Evolutionary conservation across 1,284 basidiomycete genomes (phyloP).

Genomic region (Sporisorium reilianum): DNA sequence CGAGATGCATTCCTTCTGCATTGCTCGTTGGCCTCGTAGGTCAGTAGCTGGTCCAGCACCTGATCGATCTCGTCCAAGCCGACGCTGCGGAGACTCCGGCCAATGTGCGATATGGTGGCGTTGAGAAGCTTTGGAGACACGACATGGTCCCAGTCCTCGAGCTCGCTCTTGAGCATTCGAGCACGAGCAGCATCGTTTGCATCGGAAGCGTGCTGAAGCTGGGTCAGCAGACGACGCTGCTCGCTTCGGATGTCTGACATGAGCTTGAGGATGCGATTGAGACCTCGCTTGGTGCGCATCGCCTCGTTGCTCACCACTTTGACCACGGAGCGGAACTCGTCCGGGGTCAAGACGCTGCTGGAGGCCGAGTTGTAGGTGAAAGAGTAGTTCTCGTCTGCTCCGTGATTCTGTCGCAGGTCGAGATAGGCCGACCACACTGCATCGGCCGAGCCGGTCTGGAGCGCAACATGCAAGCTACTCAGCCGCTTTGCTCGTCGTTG

Average conservation of each 20-base stretch:
- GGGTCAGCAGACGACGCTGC: conserved; percentile 25
- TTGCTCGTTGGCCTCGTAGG: conserved; percentile 41
- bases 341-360: conserved; percentile 5
- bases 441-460: conserved; percentile 29
- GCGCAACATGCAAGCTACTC: conserved; percentile 22
- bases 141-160: conserved; percentile 27
- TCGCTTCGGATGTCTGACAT: conserved; percentile 30
- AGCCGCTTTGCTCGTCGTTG: conserved; percentile 23
- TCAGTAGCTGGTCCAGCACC: conserved; percentile 33
- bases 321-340: conserved; percentile 15
- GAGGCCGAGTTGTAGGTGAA: background rate
- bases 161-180: conserved; percentile 1
- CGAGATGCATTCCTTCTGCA: conserved; percentile 2
- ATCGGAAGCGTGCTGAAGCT: conserved; percentile 17
- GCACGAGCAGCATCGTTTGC: background rate
- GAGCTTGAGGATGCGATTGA: conserved; percentile 24
- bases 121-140: conserved; percentile 26
- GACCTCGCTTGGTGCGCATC: conserved; percentile 20
- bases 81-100: conserved; percentile 27
- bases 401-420: conserved; percentile 1
- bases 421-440: conserved; percentile 30
- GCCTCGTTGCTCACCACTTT: conserved; percentile 19
- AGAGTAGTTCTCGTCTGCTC: background rate
- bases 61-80: conserved; percentile 37
- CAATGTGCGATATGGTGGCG: conserved; percentile 18